Evolutionary conservation across 768 basidiomycete species (phyloP), one percentile per base, ranked within the genome.

Genomic region (Termitomyces sp.): DNA sequence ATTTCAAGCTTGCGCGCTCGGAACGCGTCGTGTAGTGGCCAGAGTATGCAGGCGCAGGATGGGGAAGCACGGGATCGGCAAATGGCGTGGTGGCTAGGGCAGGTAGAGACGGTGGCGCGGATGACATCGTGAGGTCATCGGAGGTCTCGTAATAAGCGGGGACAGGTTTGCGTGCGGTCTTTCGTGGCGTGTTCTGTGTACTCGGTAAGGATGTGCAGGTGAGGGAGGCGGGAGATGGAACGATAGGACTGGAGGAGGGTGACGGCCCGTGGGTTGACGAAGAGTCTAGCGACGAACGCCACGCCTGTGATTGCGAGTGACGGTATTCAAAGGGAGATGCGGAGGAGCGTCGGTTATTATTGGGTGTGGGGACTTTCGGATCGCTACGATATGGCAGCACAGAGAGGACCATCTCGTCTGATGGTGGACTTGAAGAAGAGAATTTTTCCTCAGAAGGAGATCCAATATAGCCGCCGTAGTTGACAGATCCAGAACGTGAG

Each of bases 121-220:
- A 47, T 5, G 54, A 57, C 26, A 47, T 57, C 16, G 44, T 33
- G 36, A 56, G 34, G 6, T 51, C 54, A 28, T 34, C 15, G 26
- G 51, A 26, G 34, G 55, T 48, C 29, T 48, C 55, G 8, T 45
- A 24, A 48, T 67, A 67, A 2, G 52, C 62, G 4, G 66, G 66
- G 5, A 67, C 66, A 13, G 66, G 64, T 50, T 67, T 67, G 31
- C 66, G 60, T 22, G 59, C 34, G 15, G 62, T 59, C 34, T 60
- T 65, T 18, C 60, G 61, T 5, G 47, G 44, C 6, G 52, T 8
- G 2, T 41, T 42, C 20, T 55, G 62, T 33, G 26, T n/a, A 6
- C 49, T 55, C 0, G 52, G 34, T 28, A 44, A 57, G 5, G 61
- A 10, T 20, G 18, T 24, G 26, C 49, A 52, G 13, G 31, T 26